Evolutionary conservation across 805 yeast genomes (phyloP).

Genomic region (Starmerella asiatica): DNA sequence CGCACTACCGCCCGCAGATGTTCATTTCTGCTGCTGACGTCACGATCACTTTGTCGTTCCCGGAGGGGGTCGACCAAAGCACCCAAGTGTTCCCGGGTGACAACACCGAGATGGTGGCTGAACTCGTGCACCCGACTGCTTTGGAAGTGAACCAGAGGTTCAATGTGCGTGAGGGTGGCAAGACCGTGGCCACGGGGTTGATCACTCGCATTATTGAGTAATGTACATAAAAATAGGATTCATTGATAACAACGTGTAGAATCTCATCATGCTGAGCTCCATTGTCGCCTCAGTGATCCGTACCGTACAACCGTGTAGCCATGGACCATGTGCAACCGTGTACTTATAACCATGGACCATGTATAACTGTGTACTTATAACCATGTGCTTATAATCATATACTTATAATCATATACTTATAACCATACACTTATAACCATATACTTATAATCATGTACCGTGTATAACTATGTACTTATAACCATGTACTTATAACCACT

Average conservation of each 20-base stretch:
- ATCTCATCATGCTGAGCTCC: neutral
- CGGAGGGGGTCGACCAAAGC: conserved; percentile 70
- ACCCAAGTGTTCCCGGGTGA: conserved; percentile 96
- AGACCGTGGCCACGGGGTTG: conserved; percentile 97
- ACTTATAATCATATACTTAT: no score
- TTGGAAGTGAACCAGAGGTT: conserved; percentile 94
- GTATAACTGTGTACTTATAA: no score
- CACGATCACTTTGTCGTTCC: conserved; percentile 81
- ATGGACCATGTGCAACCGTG: no score
- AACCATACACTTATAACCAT: no score
- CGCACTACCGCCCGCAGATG: conserved; percentile 96
- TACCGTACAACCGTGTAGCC: no score
- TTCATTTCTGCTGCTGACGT: conserved; percentile 94
- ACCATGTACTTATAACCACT: no score
- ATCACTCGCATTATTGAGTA: conserved; percentile 77
- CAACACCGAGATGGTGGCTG: conserved; percentile 90
- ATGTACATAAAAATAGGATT: conserved; percentile 5
- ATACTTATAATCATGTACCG: no score
- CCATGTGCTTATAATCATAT: no score
- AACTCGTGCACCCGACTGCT: conserved; percentile 81
- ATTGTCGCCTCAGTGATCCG: no score
- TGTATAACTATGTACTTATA: no score
- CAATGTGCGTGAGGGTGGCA: conserved; percentile 99
- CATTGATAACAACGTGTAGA: no score
- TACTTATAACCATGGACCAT: no score